Evolutionary conservation across 2,329 filamentous ascomycete species (phyloP).

Genomic region (Aspergillus tubingensis): DNA sequence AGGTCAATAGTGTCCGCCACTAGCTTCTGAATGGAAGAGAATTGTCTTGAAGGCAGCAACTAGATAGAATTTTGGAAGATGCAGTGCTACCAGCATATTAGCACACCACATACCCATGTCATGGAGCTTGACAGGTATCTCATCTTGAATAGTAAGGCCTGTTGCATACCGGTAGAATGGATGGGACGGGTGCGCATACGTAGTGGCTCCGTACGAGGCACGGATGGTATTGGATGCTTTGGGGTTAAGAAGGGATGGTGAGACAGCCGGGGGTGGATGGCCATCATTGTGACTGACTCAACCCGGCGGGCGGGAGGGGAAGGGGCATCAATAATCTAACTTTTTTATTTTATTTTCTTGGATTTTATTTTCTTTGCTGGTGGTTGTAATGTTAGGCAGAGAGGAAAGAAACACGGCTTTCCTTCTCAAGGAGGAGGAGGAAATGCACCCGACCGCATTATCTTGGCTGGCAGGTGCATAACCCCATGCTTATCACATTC

Average conservation of each 20-base stretch:
- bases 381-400: neutral
- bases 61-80: neutral
- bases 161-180: neutral
- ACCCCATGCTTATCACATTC: constrained; percentile 2
- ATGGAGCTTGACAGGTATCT: neutral
- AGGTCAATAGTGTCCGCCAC: constrained; percentile 5
- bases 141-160: neutral
- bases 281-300: constrained; percentile 1
- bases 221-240: neutral
- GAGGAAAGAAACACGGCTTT: neutral
- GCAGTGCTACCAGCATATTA: neutral
- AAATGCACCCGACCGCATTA: neutral
- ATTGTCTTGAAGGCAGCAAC: neutral
- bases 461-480: neutral
- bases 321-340: neutral
- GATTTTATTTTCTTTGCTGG: no score
- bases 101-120: neutral
- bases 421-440: neutral
- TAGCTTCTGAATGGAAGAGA: neutral
- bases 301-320: neutral
- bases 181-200: neutral
- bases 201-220: neutral
- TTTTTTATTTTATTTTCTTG: neutral
- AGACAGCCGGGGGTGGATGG: constrained; percentile 8
- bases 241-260: constrained; percentile 10